Evolutionary conservation across 2,329 filamentous ascomycete species (phyloP), one percentile per base, ranked within the genome.

Genomic region (Aspergillus udagawae): DNA sequence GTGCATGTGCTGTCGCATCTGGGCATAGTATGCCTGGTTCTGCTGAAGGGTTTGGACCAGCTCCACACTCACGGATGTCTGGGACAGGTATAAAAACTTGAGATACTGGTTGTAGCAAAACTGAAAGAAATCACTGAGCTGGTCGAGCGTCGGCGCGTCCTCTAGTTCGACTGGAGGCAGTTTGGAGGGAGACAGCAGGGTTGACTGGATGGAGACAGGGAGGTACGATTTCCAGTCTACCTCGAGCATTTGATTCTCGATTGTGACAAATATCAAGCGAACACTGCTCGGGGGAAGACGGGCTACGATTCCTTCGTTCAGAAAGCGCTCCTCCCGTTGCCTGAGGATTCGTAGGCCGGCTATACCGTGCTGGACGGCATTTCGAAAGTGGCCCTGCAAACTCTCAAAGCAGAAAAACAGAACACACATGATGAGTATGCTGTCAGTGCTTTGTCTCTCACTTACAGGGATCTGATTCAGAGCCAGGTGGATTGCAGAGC

Each of bases 381-480:
- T 75, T 4, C 68, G 65, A 47, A 79, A 77, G 56, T 83, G 78
- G 41, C 80, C 78, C 35, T 80, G 79, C 57, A 84, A 72, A 62
- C 82, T 81, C 66, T 84, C 82, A 51, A 83, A 77, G 61, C 80
- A 82, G 25, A 81, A 79, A 59, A 83, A 82, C 23, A 83, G 68
- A 0, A 82, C 65, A 59, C 80, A 82, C 5, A 78, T 77, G 3
- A 82, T 68, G 17, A 83, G 63, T 1, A 75, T 69, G 3, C 70
- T 66, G 44, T 70, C 67, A 23, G 70, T 67, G 17, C 59, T 72
- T 64, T 66, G 58, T 14, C 72, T 61, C 17, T 69, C 62, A 49
- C 64, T 58, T 2, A 70, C 63, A 57, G 74, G 74, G 25, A 77
- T 74, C 41, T 76, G 61, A 8, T 57, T 58, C 2, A 68, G 58